Percentiles rank a stretch among this genome's conserved stretches.
These are phyloP conservation scores for Plasmodium malariae DNA, from an alignment of 169 alveolate species.

Conservation along the genomic window DNA sequence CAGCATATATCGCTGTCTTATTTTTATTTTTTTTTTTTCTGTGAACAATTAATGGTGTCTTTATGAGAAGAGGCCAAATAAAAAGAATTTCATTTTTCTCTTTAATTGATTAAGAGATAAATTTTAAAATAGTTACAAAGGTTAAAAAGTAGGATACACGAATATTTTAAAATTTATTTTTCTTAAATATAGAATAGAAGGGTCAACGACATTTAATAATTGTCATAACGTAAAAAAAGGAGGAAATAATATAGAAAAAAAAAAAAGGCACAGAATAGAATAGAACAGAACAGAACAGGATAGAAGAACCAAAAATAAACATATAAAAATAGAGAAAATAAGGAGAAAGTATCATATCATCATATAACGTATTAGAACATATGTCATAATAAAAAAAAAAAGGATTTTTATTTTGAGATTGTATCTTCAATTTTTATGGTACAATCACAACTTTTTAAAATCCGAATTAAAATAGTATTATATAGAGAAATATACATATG, in stretches of 20 bases:
- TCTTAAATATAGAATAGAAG: slow-evolving; percentile 11
- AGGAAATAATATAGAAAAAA: neutral
- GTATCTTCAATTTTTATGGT: neutral
- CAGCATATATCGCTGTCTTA: neutral
- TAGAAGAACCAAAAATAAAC: too few relatives aligned
- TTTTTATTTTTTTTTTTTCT: neutral
- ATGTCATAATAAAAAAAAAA: slow-evolving; percentile 5
- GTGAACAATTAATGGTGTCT: neutral
- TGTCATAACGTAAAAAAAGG: slow-evolving; percentile 10
- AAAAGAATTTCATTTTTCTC: slow-evolving; percentile 15
- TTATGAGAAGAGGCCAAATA: neutral
- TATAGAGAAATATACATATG: slow-evolving; percentile 10
- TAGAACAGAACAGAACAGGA: too few relatives aligned
- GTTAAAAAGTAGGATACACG: neutral
- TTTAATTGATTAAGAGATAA: slow-evolving; percentile 2
- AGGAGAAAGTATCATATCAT: too few relatives aligned
- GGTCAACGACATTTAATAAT: neutral
- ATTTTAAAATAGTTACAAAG: slow-evolving; percentile 9
- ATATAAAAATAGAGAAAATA: too few relatives aligned
- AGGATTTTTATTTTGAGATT: neutral
- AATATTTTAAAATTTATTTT: neutral
- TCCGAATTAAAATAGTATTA: too few relatives aligned
- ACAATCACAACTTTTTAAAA: too few relatives aligned
- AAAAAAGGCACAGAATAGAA: too few relatives aligned
- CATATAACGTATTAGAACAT: neutral